phyloP scores from a whole-genome alignment of 768 basidiomycete genomes.

The Multifurca ochricompacta region DNA sequence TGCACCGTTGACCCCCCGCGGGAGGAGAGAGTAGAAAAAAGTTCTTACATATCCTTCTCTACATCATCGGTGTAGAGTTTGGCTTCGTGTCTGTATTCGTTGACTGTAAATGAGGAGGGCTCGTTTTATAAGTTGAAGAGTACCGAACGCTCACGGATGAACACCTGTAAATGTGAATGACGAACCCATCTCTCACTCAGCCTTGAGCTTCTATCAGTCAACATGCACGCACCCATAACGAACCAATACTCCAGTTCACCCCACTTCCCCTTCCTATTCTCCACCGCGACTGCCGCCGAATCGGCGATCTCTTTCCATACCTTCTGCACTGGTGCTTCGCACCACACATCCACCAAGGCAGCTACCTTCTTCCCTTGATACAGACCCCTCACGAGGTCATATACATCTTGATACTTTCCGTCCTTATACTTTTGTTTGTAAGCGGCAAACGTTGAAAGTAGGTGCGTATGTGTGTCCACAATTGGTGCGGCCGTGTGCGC shows the following conservation, averaged over 20 bases:
- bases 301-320: slow-evolving; percentile 70
- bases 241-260: slow-evolving; percentile 73
- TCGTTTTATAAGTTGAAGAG: background rate
- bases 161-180: slow-evolving; percentile 46
- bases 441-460: slow-evolving; percentile 61
- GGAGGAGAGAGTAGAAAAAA: background rate
- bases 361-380: slow-evolving; percentile 51
- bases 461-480: slow-evolving; percentile 81
- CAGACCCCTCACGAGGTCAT: slow-evolving; percentile 59
- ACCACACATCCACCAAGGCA: slow-evolving; percentile 82
- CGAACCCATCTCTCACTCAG: too few species aligned
- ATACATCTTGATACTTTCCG: slow-evolving; percentile 46
- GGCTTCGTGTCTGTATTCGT: slow-evolving; percentile 55
- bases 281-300: slow-evolving; percentile 46
- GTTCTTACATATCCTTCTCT: slow-evolving; percentile 57
- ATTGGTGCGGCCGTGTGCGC: slow-evolving; percentile 31
- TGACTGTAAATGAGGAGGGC: background rate
- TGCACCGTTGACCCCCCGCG: background rate
- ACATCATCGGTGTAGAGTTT: slow-evolving; percentile 57
- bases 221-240: slow-evolving; percentile 51
- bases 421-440: slow-evolving; percentile 58
- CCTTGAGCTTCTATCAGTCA: background rate
- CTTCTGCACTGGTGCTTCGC: slow-evolving; percentile 63
- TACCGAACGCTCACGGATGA: slow-evolving; percentile 48
- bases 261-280: slow-evolving; percentile 48